A percentile compares a stretch with the other conserved stretches of the same genome.
Evolutionary conservation across 768 basidiomycete genomes (phyloP).

Genomic region (Boletus sp.): DNA sequence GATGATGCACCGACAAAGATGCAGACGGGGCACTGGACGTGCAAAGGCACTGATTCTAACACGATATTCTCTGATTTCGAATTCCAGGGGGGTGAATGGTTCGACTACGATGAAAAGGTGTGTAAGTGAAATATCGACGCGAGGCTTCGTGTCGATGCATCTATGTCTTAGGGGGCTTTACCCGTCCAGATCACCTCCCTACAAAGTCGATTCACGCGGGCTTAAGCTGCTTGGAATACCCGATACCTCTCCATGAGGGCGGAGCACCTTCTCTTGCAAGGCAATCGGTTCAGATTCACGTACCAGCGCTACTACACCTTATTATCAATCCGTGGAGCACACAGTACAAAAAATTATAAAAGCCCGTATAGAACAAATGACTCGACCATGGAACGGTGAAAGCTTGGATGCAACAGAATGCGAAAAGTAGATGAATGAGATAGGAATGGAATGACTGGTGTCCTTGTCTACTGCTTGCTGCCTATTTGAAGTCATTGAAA

Average conservation of each 20-base stretch:
- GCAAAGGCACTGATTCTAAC: slow-evolving; percentile 55
- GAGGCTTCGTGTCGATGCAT: neutral
- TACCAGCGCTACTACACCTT: slow-evolving; percentile 30
- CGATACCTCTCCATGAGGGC: neutral
- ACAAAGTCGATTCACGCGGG: slow-evolving; percentile 64
- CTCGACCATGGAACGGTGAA: slow-evolving; percentile 12
- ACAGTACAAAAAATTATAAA: slow-evolving; percentile 33
- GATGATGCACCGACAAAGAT: neutral
- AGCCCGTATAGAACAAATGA: slow-evolving; percentile 31
- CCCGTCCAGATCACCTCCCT: slow-evolving; percentile 73
- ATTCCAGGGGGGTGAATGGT: slow-evolving; percentile 55
- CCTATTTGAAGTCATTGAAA: slow-evolving; percentile 53
- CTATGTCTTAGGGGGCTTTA: slow-evolving; percentile 42
- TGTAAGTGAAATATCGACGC: neutral
- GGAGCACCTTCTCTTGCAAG: neutral
- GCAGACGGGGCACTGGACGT: slow-evolving; percentile 73
- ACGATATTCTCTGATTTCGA: slow-evolving; percentile 65
- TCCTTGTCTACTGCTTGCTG: slow-evolving; percentile 14
- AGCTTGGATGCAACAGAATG: slow-evolving; percentile 24
- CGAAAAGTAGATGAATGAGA: slow-evolving; percentile 26
- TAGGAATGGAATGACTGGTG: slow-evolving; percentile 14
- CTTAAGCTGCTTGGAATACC: slow-evolving; percentile 30
- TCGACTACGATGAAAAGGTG: slow-evolving; percentile 91
- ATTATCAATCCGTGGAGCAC: slow-evolving; percentile 26
- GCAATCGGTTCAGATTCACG: slow-evolving; percentile 22